phyloP scores from a whole-genome alignment of 2,329 filamentous ascomycete genomes.

The Seiridium unicorne region DNA sequence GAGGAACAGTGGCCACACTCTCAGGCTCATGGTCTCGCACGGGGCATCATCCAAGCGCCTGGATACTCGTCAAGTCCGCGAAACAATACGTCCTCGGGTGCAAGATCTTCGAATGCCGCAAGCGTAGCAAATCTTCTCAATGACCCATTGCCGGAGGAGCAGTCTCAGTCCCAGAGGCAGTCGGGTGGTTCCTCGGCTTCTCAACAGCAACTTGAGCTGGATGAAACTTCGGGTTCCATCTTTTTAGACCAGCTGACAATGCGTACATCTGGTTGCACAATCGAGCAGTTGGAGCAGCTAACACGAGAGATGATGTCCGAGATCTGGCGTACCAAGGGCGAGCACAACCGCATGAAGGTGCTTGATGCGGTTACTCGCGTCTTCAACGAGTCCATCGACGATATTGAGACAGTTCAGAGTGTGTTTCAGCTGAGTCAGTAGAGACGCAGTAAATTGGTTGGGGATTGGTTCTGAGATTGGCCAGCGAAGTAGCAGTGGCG shows the following conservation, averaged over 20 bases:
- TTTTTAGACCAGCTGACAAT: conserved; percentile 65
- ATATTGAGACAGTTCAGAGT: conserved; percentile 59
- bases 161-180: conserved; percentile 19
- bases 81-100: conserved; percentile 32
- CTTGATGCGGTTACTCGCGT: conserved; percentile 60
- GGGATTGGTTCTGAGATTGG: not conserved
- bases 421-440: conserved; percentile 42
- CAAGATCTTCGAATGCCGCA: conserved; percentile 31
- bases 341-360: conserved; percentile 82
- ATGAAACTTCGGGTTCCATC: conserved; percentile 48
- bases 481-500: not conserved
- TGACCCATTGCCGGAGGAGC: conserved; percentile 34
- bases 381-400: conserved; percentile 73
- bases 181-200: conserved; percentile 37
- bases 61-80: conserved; percentile 20
- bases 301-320: conserved; percentile 87
- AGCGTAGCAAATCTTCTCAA: conserved; percentile 40
- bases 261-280: conserved; percentile 72
- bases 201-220: conserved; percentile 40
- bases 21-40: conserved; percentile 51
- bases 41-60: conserved; percentile 36
- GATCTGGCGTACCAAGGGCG: conserved; percentile 75
- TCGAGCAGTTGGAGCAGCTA: conserved; percentile 95
- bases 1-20: conserved; percentile 58
- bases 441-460: not conserved